Evolutionary conservation across 352 stramenopile genomes (phyloP).

Genomic region (Pythium oligandrum): DNA sequence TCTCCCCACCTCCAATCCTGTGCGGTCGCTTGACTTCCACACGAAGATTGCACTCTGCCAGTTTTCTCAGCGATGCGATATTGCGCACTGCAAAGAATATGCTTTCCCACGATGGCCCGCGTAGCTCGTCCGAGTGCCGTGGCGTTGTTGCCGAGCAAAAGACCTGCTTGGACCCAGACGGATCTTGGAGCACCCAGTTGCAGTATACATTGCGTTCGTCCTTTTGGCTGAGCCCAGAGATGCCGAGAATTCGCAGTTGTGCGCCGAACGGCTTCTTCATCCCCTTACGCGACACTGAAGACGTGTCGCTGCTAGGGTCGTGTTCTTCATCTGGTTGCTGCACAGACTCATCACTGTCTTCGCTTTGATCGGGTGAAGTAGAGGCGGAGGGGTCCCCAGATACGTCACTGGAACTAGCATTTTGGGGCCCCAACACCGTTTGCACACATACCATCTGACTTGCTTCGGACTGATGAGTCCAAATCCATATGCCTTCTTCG

Average conservation of each 20-base stretch:
- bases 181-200: slow-evolving; percentile 3
- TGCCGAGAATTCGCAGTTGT: slow-evolving; percentile 7
- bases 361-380: too few relatives aligned
- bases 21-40: slow-evolving; percentile 12
- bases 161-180: slow-evolving; percentile 7
- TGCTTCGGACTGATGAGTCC: too few relatives aligned
- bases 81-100: slow-evolving; percentile 4
- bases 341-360: too few relatives aligned
- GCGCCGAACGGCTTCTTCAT: slow-evolving; percentile 5
- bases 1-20: neutral
- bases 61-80: slow-evolving; percentile 7
- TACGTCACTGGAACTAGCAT: too few relatives aligned
- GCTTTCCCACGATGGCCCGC: slow-evolving; percentile 6
- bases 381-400: too few relatives aligned
- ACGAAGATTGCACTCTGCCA: slow-evolving; percentile 8
- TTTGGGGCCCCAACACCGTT: too few relatives aligned
- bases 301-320: slow-evolving; percentile 6
- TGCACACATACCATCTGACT: too few relatives aligned
- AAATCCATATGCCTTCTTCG: slow-evolving; percentile 4
- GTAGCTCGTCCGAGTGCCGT: slow-evolving; percentile 5
- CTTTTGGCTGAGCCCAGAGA: slow-evolving; percentile 1
- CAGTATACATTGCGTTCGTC: slow-evolving; percentile 5
- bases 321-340: slow-evolving; percentile 6
- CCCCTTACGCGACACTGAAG: too few relatives aligned
- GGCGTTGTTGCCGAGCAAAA: slow-evolving; percentile 9